Conservation (phyloP, 1,139 yeast genomes). For the Pichia sp. region DNA sequence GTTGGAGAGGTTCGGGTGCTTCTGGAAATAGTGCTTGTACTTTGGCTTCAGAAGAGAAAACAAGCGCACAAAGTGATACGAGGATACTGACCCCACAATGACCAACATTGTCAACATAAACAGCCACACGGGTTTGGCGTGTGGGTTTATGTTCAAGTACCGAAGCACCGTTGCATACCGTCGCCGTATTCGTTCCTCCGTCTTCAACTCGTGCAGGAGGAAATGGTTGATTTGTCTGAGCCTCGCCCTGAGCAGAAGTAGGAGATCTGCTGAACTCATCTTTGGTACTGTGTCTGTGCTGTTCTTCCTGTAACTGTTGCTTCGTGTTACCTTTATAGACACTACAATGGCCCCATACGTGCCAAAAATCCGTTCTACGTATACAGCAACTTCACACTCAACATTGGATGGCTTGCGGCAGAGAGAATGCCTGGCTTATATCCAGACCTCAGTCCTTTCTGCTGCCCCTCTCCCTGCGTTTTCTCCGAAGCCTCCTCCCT, state of each 20-base stretch:
- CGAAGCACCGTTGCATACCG: slow-evolving; percentile 14
- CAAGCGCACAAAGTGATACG: slow-evolving; percentile 11
- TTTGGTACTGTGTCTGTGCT: not conserved
- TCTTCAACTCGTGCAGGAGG: slow-evolving; percentile 7
- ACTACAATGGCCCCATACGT: too few relatives aligned
- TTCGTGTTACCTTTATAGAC: not conserved
- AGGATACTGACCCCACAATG: slow-evolving; percentile 10
- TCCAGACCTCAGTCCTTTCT: not conserved
- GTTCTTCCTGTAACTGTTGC: not conserved
- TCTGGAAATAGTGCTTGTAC: slow-evolving; percentile 1
- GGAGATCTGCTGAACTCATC: not conserved
- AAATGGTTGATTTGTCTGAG: not conserved
- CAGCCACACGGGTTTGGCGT: slow-evolving; percentile 33
- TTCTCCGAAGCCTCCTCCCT: not conserved
- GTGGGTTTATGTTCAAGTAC: slow-evolving; percentile 24
- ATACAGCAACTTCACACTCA: too few relatives aligned
- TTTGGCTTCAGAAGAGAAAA: slow-evolving; percentile 8
- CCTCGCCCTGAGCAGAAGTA: not conserved
- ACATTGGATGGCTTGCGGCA: not conserved
- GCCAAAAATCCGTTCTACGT: too few relatives aligned
- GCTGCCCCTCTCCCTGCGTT: not conserved
- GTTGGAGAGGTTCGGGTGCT: slow-evolving; percentile 7
- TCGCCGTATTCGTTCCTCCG: slow-evolving; percentile 14
- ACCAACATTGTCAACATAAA: slow-evolving; percentile 28
- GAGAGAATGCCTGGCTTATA: not conserved